These are phyloP conservation scores for Phytophthora syringae DNA, from an alignment of 352 stramenopile genomes.

Conservation along the genomic window DNA sequence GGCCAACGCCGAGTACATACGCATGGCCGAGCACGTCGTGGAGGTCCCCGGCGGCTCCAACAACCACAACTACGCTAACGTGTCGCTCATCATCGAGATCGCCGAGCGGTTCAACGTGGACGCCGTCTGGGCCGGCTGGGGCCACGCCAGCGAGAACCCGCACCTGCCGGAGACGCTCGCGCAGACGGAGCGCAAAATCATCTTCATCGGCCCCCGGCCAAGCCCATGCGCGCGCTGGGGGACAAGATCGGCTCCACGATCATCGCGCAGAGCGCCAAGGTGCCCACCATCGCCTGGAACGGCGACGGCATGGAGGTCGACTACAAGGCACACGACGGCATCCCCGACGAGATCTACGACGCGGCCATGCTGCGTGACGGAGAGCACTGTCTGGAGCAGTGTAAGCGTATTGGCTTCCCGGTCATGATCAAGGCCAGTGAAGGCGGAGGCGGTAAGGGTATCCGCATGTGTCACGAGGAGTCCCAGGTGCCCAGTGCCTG, in stretches of 20 bases:
- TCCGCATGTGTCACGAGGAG: slow-evolving; percentile 94
- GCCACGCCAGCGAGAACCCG: slow-evolving; percentile 99
- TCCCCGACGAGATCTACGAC: slow-evolving; percentile 95
- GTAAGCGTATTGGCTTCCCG: slow-evolving; percentile 97
- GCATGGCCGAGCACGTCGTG: slow-evolving; percentile 99
- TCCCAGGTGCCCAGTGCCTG: slow-evolving; percentile 95
- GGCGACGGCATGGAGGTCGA: slow-evolving; percentile 94
- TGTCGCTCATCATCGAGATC: slow-evolving; percentile 98
- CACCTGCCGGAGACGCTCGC: slow-evolving; percentile 94
- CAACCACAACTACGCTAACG: slow-evolving; percentile 99
- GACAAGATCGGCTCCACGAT: slow-evolving; percentile 99
- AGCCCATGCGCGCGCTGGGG: slow-evolving; percentile 98
- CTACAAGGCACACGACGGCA: slow-evolving; percentile 87
- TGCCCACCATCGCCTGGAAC: slow-evolving; percentile 99
- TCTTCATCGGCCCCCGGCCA: slow-evolving; percentile 99
- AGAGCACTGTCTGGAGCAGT: slow-evolving; percentile 93
- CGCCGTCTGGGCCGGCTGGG: slow-evolving; percentile 99
- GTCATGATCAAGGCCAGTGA: slow-evolving; percentile 99
- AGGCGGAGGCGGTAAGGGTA: slow-evolving; percentile 99
- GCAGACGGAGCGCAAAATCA: slow-evolving; percentile 92
- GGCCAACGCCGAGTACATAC: slow-evolving; percentile 99
- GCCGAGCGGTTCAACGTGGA: slow-evolving; percentile 96
- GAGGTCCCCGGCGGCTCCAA: slow-evolving; percentile 99
- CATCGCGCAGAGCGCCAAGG: slow-evolving; percentile 98
- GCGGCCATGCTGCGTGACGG: slow-evolving; percentile 93